A percentile compares a stretch with the other conserved stretches of the same genome.
phyloP scores from a whole-genome alignment of 768 basidiomycete genomes.

The Lyophyllum semitale region DNA sequence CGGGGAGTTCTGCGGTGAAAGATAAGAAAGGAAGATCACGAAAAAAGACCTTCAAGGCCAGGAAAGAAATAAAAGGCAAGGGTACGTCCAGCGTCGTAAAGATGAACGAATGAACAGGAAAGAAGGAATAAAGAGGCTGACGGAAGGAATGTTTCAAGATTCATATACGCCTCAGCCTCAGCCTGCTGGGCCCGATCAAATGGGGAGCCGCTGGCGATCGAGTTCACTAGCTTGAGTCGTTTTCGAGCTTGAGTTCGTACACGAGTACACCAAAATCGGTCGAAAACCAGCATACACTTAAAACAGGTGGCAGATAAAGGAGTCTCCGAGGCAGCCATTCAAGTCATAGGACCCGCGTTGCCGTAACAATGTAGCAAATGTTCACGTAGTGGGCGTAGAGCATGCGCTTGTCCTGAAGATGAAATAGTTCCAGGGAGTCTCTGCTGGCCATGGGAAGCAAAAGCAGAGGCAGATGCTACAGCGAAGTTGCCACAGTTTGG shows the following conservation, averaged over 20 bases:
- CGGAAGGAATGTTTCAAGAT: background rate
- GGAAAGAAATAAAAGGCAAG: background rate
- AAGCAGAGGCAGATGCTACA: too few relatives aligned
- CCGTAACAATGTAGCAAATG: too few relatives aligned
- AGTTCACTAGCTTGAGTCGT: background rate
- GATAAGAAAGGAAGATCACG: background rate
- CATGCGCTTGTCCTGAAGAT: too few relatives aligned
- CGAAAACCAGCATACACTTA: too few relatives aligned
- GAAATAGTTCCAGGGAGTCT: too few relatives aligned
- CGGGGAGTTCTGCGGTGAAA: background rate
- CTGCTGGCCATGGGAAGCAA: too few relatives aligned
- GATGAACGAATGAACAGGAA: conserved; percentile 17
- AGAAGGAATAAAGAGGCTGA: conserved; percentile 18
- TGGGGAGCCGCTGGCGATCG: background rate
- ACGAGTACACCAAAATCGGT: background rate
- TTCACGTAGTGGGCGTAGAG: too few relatives aligned
- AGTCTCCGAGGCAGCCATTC: too few relatives aligned
- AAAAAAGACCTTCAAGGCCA: conserved; percentile 9
- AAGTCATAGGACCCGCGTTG: too few relatives aligned
- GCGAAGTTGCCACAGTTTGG: too few relatives aligned
- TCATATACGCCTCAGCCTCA: conserved; percentile 5
- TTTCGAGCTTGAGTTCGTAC: background rate
- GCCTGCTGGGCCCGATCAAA: conserved; percentile 6
- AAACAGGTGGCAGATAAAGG: too few relatives aligned
- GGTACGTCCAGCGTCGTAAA: conserved; percentile 19